Percentiles rank a stretch among this genome's conserved stretches.
Evolutionary conservation across 2,329 filamentous ascomycete species (phyloP).

Genomic region (Kalaharituber pfeilii): DNA sequence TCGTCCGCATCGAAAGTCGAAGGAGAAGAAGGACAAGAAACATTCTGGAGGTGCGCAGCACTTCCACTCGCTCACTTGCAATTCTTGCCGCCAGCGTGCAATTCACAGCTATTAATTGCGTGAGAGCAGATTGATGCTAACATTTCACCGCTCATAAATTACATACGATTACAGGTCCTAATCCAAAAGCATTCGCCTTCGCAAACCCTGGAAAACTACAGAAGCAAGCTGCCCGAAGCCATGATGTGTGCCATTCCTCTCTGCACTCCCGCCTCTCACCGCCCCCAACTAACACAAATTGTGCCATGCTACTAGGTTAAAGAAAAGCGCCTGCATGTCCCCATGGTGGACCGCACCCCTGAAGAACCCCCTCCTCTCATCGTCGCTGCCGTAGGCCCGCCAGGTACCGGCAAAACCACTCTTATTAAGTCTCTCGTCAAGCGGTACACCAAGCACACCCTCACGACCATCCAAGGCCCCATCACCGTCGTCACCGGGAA

Average conservation of each 20-base stretch:
- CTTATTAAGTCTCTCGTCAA: constrained; percentile 86
- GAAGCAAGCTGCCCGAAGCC: constrained; percentile 53
- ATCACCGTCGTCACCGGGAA: constrained; percentile 95
- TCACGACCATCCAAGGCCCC: constrained; percentile 75
- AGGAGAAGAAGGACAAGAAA: constrained; percentile 86
- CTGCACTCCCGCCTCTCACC: neutral
- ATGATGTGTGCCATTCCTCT: constrained; percentile 39
- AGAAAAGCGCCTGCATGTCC: constrained; percentile 91
- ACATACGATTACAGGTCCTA: constrained; percentile 39
- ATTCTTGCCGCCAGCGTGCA: neutral
- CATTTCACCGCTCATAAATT: neutral
- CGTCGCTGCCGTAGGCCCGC: constrained; percentile 84
- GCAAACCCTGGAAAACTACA: constrained; percentile 64
- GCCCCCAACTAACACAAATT: neutral
- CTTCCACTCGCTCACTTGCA: neutral
- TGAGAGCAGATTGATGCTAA: neutral
- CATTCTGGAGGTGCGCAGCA: constrained; percentile 25
- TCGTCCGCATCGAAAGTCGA: constrained; percentile 66
- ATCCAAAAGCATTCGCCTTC: constrained; percentile 82
- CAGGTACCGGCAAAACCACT: constrained; percentile 87
- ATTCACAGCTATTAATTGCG: too few species aligned
- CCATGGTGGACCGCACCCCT: constrained; percentile 83
- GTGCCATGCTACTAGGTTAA: constrained; percentile 44
- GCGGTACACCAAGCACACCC: constrained; percentile 86
- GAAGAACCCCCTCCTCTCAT: constrained; percentile 89